Conservation (phyloP, 352 stramenopile genomes). For the Salisapilia sapeloensis region DNA sequence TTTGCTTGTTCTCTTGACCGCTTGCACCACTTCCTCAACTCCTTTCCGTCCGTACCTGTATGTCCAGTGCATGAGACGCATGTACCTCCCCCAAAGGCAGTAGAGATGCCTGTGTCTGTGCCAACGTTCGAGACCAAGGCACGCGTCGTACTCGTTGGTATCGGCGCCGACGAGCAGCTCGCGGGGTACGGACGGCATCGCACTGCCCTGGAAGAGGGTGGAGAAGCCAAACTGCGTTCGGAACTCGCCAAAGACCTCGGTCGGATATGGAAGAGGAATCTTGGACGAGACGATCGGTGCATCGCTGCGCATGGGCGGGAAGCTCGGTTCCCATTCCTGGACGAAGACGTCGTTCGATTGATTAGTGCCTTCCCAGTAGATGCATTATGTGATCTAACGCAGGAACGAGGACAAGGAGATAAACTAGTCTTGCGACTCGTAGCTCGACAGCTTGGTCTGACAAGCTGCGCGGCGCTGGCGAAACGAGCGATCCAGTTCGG, state of each 20-base stretch:
- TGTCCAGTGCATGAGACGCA: no score
- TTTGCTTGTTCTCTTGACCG: no score
- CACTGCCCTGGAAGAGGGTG: conserved; percentile 54
- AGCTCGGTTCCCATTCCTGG: conserved; percentile 89
- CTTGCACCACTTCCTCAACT: no score
- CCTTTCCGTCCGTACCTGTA: no score
- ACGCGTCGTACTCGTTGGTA: conserved; percentile 80
- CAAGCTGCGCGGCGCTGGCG: conserved; percentile 38
- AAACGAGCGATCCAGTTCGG: conserved; percentile 95
- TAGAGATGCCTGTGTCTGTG: no score
- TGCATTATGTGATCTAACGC: conserved; percentile 62
- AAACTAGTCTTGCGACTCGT: conserved; percentile 84
- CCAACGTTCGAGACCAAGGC: conserved; percentile 19
- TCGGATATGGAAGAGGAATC: conserved; percentile 91
- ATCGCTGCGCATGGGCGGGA: conserved; percentile 86
- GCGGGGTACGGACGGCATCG: conserved; percentile 89
- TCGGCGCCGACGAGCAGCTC: conserved; percentile 93
- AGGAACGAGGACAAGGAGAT: conserved; percentile 72
- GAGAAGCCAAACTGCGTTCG: conserved; percentile 26
- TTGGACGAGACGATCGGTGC: conserved; percentile 91
- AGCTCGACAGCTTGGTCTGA: conserved; percentile 44
- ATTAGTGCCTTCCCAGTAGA: conserved; percentile 46
- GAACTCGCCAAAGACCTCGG: conserved; percentile 83
- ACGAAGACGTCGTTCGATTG: conserved; percentile 81
- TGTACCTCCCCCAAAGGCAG: no score